Base-by-base conservation (phyloP, 2,329 filamentous ascomycete genomes). In the Fusarium sp. region DNA sequence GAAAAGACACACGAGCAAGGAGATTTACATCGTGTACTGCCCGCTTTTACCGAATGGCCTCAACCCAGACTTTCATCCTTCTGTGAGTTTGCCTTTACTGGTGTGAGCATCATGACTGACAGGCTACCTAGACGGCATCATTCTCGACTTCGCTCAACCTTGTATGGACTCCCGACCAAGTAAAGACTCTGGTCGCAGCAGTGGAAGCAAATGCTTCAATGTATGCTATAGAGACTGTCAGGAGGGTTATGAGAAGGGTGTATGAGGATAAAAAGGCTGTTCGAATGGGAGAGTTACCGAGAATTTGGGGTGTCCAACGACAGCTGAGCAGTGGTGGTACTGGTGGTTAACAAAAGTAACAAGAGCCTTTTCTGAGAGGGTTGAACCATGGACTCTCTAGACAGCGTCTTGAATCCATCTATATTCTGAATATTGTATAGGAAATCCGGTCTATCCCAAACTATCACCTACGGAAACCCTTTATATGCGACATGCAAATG, bases 121-220 rank as follows among this genome's bases (percentile, higher is more conserved):
- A 0, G 1, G 1, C 5, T 25, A n/a, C 10, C 0, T 2, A 70
- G 67, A 60, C 47, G 0, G 58, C 56, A 1, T 42, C 63, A 0
- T 68, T 70, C 3, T 70, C 67, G 0, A 70, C 60, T 0, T 70
- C 67, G 0, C 65, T 66, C 1, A 70, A 70, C 6, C 67, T 70
- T 2, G 47, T 70, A 17, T 70, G 67, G 67, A 61, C 61, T 0
- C 67, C 67, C 0, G 43, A 59, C 1, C 67, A 70, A 9, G 55
- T 70, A 1, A 60, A 54, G 9, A 37, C 23, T 0, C 36, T 70
- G 0, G 47, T 67, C 3, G 13, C 44, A 0, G 68, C 61, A 0
- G 31, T 57, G 0, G 50, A 62, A 35, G 48, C 61, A 0, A 70
- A 69, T 14, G 4, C 57, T 9, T 46, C 53, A 0, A 8, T 53